Evolutionary conservation across 352 stramenopile species (phyloP), one percentile per base, ranked within the genome.

Genomic region (Globisporangium perplexum): DNA sequence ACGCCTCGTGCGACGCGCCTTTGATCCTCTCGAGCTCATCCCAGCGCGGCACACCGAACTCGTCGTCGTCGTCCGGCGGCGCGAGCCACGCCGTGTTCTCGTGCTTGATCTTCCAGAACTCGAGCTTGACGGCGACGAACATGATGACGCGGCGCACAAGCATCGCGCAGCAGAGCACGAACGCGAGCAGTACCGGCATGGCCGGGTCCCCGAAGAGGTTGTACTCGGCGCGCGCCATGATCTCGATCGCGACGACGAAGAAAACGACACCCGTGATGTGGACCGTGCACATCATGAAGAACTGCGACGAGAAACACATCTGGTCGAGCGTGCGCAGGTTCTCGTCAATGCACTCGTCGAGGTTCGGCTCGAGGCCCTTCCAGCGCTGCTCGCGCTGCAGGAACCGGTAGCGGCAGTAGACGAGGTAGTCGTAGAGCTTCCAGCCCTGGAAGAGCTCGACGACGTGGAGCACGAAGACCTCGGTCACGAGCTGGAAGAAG

Each of bases 361-460:
- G 64, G 59, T 93, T 96, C 11, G 95, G 81, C 59, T 98, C 96
- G 50, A 98, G 74, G 10, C 95, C 96, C 67, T 98, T 98, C 96
- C 96, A 99, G 28, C 90, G 90, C 51, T 93, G 83, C 62, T 99
- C 95, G 18, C 96, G 86, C 69, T 98, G 95, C 11, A 97, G 64
- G 66, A 98, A 99, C 17, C 94, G 82, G 56, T 98, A 98, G 7
- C 88, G 84, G 22, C 88, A 97, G 62, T 98, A 99, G 17, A 98
- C 85, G 8, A 99, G 77, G 50, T 99, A 99, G 58, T 98, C 96
- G 55, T 98, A 98, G 7, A 98, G 93, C 65, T 98, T 98, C 96
- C 96, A 99, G 36, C 95, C 95, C 58, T 98, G 90, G 62, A 98
- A 98, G 20, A 98, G 83, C 72, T 99, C 96, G n/a, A 98, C 77